Base-by-base conservation (phyloP, 2,329 filamentous ascomycete species). In the Cercospora beticola region DNA sequence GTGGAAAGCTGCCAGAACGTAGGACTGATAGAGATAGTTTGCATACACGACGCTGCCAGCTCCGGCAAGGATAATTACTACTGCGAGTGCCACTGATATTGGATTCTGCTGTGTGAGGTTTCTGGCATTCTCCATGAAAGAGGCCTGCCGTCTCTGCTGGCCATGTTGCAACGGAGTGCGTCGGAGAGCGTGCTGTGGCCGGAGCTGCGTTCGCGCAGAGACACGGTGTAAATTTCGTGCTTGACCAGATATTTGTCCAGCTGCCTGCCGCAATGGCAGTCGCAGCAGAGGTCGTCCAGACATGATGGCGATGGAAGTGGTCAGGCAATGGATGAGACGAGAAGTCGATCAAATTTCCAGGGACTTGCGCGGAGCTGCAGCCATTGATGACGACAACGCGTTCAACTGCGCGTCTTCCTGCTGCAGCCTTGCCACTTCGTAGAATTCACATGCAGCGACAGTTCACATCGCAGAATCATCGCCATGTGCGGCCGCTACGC, bases 401-500 rank as follows among this genome's bases (percentile, higher is more conserved):
- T 30, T 26, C 31, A 31, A 54, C 26, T 43, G 52, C 62, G 62
- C 62, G 62, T 64, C 62, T 43, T 36, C 62, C 18, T 64, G 28
- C 16, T 52, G 46, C 59, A 43, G 40, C 31, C 16, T 26, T 28
- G 31, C 23, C 21, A 62, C 59, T 40, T 36, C 59, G 26, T 26
- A n/a, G 30, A 62, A 10, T n/a, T 18, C 33, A 14, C 16, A 58
- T 67, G 46, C 23, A 18, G 36, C 36, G 16, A 46, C 21, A 21
- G 5, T n/a, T 18, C n/a, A 62, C 21, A 26, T 62, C 18, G 36
- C 26, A 59, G 6, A 33, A 26, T 28, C 14, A n/a, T 62, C 60
- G 62, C 31, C 30, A 92, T 92, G 89, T 92, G 89, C 77, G 89
- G 89, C 18, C 84, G 89, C 68, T 92, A 92, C 77, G 87, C 85